A percentile compares a stretch with the other conserved stretches of the same genome.
These are phyloP conservation scores for Penicillium taxi DNA, from an alignment of 495 filamentous ascomycete genomes.

Conservation along the genomic window DNA sequence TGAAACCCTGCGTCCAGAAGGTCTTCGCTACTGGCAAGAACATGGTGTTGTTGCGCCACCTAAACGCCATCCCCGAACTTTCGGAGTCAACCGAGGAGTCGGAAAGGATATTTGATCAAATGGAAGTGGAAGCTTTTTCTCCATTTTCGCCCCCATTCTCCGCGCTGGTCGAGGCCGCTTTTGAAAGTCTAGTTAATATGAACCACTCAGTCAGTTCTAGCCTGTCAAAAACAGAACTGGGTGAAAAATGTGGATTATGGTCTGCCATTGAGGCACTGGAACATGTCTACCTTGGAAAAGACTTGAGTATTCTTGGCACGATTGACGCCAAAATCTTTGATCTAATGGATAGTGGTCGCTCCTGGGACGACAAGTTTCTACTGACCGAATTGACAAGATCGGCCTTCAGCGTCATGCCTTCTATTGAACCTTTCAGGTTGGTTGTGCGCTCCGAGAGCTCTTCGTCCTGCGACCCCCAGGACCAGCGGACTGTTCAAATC, in stretches of 20 bases:
- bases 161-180: slow-evolving; percentile 59
- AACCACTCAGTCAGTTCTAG: slow-evolving; percentile 61
- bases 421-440: slow-evolving; percentile 53
- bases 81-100: slow-evolving; percentile 23
- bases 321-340: slow-evolving; percentile 69
- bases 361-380: slow-evolving; percentile 77
- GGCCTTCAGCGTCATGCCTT: slow-evolving; percentile 46
- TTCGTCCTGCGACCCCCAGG: slow-evolving; percentile 5
- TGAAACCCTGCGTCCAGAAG: slow-evolving; percentile 55
- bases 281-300: slow-evolving; percentile 61
- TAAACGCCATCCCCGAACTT: slow-evolving; percentile 27
- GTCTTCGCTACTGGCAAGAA: slow-evolving; percentile 86
- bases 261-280: slow-evolving; percentile 59
- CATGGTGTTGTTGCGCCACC: slow-evolving; percentile 67
- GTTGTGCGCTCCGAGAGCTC: slow-evolving; percentile 36
- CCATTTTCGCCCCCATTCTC: slow-evolving; percentile 59
- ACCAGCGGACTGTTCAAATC: slow-evolving; percentile 36
- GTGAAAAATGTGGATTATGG: slow-evolving; percentile 59
- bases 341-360: slow-evolving; percentile 58
- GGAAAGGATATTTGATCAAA: slow-evolving; percentile 46
- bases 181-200: slow-evolving; percentile 62
- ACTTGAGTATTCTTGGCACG: slow-evolving; percentile 53
- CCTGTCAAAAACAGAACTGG: slow-evolving; percentile 57
- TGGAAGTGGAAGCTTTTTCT: slow-evolving; percentile 34
- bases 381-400: slow-evolving; percentile 72